Base-by-base conservation (phyloP, 805 yeast species). In the Hanseniaspora nectarophila region DNA sequence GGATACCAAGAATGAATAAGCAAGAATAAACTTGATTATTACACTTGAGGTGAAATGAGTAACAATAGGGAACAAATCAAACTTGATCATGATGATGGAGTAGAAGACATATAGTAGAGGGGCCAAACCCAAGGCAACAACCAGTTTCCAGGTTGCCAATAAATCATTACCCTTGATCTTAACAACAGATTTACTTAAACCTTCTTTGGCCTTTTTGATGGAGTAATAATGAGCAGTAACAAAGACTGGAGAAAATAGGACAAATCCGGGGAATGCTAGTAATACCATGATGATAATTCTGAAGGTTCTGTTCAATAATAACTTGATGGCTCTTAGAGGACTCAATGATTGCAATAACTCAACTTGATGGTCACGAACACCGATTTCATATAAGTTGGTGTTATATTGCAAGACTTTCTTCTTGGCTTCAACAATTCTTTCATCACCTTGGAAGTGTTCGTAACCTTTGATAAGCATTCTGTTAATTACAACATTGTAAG, bases 101-200 rank as follows among this genome's bases (percentile, higher is more conserved):
- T 92, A 92, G 54, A 84, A 71, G 34, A 80, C 77, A 70, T 90
- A 92, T 28, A 92, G 70, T 39, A 86, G 64, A 2, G 98, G 98
- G 0, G 97, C 94, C 51, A 86, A 69, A 5, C 90, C 94, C 76
- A 92, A 76, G 32, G 89, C 80, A 37, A 90, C 87, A 56, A 92
- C 71, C 44, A 92, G 82, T 67, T 92, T 92, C 98, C 98, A 92
- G 1, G 97, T 89, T 1, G 97, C 97, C 55, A 92, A 77, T 24
- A 92, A 97, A 66, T 92, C 98, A 54, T 80, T 82, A 16, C 95
- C 98, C 61, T 81, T 80, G 55, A 92, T 81, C 64, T 92, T 92
- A 21, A 92, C 98, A 0, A 88, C 75, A 0, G 97, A 88, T 7
- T 76, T 81, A 10, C 88, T 89, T 55, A 92, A 72, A 0, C 97